Evolutionary conservation across 108 stramenopile species (phyloP), one percentile per base, ranked within the genome.

Genomic region (Cyclostephanos invisitatus): DNA sequence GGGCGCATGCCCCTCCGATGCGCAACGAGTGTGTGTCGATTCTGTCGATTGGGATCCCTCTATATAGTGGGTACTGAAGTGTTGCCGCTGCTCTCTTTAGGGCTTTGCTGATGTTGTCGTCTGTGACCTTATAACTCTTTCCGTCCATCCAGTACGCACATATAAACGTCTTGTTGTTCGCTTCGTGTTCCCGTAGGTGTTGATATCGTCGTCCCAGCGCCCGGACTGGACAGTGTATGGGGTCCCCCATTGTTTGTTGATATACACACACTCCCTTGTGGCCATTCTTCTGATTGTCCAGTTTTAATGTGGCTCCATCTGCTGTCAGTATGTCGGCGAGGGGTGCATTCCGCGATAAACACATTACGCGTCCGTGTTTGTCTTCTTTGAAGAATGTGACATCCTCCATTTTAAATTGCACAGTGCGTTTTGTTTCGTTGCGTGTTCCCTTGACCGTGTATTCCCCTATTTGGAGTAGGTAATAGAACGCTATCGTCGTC

Each of bases 1-100:
- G 63, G 14, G 64, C 64, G 27, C 48, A 48, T 50, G 64, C 64
- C 9, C 64, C 64, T n/a, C 64, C 64, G 8, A 21, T 54, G 9
- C 53, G 53, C 7, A 37, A 37, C 36, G 36, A 37, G 36, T 37
- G 36, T 37, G 36, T 37, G 36, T 37, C 36, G 36, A 21, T 21
- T 20, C 53, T 9, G n/a, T 18, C 53, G 25, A 54, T 54, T 17
- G 53, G 53, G 21, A 54, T 54, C 8, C 53, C 53, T 22, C 25
- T 54, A 8, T 9, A 21, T 18, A 21, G 7, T 1, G 53, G 53
- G 53, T 37, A 37, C 7, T 37, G 36, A 37, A 37, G 36, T 37
- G 36, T 37, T 37, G 36, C 36, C 3, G 36, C 53, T 54, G 53
- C 53, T 20, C 17, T 21, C 18, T 54, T 54, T 8, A 54, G 1